A percentile compares a stretch with the other conserved stretches of the same genome.
phyloP scores from a whole-genome alignment of 495 filamentous ascomycete species.

The Aspergillus avenaceus region DNA sequence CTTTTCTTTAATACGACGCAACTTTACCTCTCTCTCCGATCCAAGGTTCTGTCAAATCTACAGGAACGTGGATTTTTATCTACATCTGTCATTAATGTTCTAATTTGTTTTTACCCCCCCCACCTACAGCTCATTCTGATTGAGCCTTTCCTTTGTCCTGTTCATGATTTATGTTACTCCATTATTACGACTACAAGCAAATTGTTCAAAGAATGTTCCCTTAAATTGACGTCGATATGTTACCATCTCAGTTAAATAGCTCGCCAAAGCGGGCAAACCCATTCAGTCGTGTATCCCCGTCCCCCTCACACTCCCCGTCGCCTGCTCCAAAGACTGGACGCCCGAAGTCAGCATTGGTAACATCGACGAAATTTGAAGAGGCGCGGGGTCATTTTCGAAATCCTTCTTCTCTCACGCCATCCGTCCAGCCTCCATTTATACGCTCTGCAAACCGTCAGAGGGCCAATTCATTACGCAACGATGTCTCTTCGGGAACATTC shows the following conservation, averaged over 20 bases:
- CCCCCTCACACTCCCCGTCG: slow-evolving; percentile 58
- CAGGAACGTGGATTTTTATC: neutral
- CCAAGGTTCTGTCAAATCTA: slow-evolving; percentile 6
- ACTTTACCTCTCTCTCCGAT: neutral
- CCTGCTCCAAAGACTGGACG: slow-evolving; percentile 48
- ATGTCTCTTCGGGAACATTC: slow-evolving; percentile 70
- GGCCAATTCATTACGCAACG: slow-evolving; percentile 57
- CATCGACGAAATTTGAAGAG: slow-evolving; percentile 46
- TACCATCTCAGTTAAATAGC: slow-evolving; percentile 43
- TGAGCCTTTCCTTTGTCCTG: slow-evolving; percentile 5
- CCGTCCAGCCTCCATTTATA: slow-evolving; percentile 25
- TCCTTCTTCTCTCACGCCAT: slow-evolving; percentile 48
- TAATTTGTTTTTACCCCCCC: slow-evolving; percentile 3
- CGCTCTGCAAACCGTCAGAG: slow-evolving; percentile 37
- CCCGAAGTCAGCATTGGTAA: slow-evolving; percentile 69
- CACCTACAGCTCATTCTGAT: slow-evolving; percentile 5
- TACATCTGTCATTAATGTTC: neutral
- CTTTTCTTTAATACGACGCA: slow-evolving; percentile 3
- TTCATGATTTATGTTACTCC: slow-evolving; percentile 11
- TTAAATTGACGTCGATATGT: slow-evolving; percentile 33
- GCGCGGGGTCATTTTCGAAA: slow-evolving; percentile 51
- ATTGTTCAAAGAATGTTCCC: slow-evolving; percentile 29
- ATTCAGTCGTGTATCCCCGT: slow-evolving; percentile 61
- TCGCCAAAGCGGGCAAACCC: slow-evolving; percentile 69
- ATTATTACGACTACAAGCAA: neutral